These are phyloP conservation scores for Cytospora leucostoma DNA, from an alignment of 2,329 filamentous ascomycete species.

Conservation along the genomic window DNA sequence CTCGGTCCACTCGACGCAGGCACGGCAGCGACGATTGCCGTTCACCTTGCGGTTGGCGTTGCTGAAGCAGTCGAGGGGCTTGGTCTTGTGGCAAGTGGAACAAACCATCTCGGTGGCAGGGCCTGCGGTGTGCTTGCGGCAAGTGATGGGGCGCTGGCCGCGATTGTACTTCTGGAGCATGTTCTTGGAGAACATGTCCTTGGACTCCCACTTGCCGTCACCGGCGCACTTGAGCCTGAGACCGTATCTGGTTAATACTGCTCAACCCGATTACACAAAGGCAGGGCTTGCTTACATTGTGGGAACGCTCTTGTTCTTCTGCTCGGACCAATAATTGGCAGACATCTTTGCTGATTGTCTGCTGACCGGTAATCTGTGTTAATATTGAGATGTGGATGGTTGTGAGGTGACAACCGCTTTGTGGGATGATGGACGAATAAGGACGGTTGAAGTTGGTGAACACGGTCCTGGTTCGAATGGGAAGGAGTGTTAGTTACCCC, in stretches of 20 bases:
- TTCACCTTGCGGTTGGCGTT: constrained; percentile 16
- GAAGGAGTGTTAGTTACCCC: neutral
- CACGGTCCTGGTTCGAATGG: neutral
- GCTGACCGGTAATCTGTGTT: neutral
- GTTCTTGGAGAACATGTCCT: constrained; percentile 22
- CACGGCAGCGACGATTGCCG: constrained; percentile 20
- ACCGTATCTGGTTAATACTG: neutral
- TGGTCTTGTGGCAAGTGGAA: constrained; percentile 15
- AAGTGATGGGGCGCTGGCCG: constrained; percentile 8
- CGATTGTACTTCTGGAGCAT: constrained; percentile 23
- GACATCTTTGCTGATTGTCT: constrained; percentile 2
- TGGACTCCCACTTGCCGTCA: constrained; percentile 23
- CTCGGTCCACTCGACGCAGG: constrained; percentile 21
- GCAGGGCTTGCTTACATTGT: constrained; percentile 1
- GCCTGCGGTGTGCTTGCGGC: constrained; percentile 22
- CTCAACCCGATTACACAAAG: neutral
- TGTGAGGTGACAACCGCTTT: neutral
- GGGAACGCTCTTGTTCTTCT: constrained; percentile 12
- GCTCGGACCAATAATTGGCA: constrained; percentile 1
- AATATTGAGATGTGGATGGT: neutral
- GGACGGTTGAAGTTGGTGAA: neutral
- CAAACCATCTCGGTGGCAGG: constrained; percentile 16
- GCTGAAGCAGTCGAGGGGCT: constrained; percentile 12
- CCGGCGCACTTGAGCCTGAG: constrained; percentile 20
- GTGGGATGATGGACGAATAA: neutral